phyloP scores from a whole-genome alignment of 164 flowering plant species.

The Platanus orientalis region DNA sequence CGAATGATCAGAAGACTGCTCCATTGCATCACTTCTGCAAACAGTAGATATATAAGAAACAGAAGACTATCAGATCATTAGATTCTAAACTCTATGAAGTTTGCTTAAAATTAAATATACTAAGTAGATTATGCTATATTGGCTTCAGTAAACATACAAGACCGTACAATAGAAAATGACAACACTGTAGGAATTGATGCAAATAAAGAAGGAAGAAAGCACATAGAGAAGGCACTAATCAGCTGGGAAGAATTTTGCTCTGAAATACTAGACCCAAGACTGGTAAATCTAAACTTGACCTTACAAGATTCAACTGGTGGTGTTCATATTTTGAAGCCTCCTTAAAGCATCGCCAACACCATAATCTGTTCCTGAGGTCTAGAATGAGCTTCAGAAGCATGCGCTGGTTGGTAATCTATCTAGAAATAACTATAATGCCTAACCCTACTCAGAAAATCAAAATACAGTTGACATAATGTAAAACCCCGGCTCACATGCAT shows the following conservation, averaged over 20 bases:
- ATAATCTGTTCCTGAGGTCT: neutral
- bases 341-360: neutral
- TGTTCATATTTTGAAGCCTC: neutral
- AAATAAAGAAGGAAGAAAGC: neutral
- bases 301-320: neutral
- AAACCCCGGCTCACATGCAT: too few relatives aligned
- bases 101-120: too few relatives aligned
- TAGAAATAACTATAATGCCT: neutral
- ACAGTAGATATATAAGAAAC: neutral
- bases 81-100: neutral
- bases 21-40: constrained; percentile 28
- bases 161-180: too few relatives aligned
- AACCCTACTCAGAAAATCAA: neutral
- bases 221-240: neutral
- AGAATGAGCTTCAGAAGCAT: neutral
- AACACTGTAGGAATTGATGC: neutral
- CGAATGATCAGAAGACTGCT: constrained; percentile 25
- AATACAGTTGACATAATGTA: too few relatives aligned
- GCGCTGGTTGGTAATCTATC: neutral
- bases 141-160: too few relatives aligned
- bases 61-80: neutral
- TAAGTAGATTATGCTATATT: too few relatives aligned
- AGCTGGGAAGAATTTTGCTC: too few relatives aligned
- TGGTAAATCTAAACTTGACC: neutral
- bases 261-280: neutral